These are phyloP conservation scores for Allomyces arbusculus DNA, from an alignment of 192 early-diverging fungal genomes.

Conservation along the genomic window DNA sequence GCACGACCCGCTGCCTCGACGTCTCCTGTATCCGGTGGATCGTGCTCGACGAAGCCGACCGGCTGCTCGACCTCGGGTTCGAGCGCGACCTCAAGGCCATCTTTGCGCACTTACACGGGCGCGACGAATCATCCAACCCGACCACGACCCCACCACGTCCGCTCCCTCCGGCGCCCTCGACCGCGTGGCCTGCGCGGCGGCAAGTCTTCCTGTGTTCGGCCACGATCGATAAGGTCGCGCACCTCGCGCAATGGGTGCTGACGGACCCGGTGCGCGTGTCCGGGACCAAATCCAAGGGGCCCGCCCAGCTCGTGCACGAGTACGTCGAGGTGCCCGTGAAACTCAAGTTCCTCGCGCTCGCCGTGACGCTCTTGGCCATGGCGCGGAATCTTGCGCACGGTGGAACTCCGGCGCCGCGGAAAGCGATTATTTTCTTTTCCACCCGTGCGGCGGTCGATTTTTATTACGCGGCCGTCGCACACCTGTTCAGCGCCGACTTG, in stretches of 20 bases:
- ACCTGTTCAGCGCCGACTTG: slow-evolving; percentile 13
- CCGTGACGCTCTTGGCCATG: slow-evolving; percentile 45
- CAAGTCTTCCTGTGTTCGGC: slow-evolving; percentile 79
- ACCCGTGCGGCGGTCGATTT: slow-evolving; percentile 90
- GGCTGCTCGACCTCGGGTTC: slow-evolving; percentile 85
- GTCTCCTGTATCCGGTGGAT: slow-evolving; percentile 78
- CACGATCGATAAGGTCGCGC: slow-evolving; percentile 67
- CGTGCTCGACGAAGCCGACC: slow-evolving; percentile 94
- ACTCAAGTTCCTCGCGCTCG: slow-evolving; percentile 69
- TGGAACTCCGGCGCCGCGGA: slow-evolving; percentile 22
- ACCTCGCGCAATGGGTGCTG: slow-evolving; percentile 58
- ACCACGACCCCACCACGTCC: slow-evolving; percentile 7
- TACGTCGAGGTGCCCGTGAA: slow-evolving; percentile 77
- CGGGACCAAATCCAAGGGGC: slow-evolving; percentile 12
- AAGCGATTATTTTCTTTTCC: slow-evolving; percentile 86
- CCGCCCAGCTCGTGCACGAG: slow-evolving; percentile 46
- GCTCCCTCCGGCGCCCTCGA: slow-evolving; percentile 6
- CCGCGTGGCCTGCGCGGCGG: slow-evolving; percentile 35
- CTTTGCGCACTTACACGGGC: slow-evolving; percentile 36
- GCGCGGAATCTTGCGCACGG: slow-evolving; percentile 7
- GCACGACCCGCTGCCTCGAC: slow-evolving; percentile 65
- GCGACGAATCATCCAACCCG: slow-evolving; percentile 13
- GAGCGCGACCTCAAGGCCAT: slow-evolving; percentile 55
- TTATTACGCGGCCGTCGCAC: slow-evolving; percentile 62
- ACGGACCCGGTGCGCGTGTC: slow-evolving; percentile 55